Conservation (phyloP, 75 land plant species). For the Selaginella moellendorffii region DNA sequence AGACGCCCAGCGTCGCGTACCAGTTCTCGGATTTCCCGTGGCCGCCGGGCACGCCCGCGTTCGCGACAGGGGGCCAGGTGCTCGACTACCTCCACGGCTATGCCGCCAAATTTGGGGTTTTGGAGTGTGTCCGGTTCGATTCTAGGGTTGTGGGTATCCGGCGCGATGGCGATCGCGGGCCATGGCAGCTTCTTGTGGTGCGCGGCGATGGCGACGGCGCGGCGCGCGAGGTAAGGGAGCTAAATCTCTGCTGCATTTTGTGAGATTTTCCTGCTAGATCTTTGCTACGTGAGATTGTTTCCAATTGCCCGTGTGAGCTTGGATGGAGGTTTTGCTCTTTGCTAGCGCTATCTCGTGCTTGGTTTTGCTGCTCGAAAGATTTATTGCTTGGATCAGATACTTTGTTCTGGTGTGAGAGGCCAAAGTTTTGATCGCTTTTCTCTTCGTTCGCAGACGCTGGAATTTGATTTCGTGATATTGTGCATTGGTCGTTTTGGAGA, state of each 20-base stretch:
- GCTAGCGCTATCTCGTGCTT: not conserved
- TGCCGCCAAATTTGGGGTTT: conserved; percentile 44
- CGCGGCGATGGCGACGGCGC: conserved; percentile 12
- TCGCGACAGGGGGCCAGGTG: not conserved
- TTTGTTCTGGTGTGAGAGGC: not conserved
- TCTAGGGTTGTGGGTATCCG: conserved; percentile 35
- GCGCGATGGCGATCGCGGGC: not conserved
- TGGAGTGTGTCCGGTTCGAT: conserved; percentile 28
- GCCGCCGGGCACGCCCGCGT: conserved; percentile 21
- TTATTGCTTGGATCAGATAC: not conserved
- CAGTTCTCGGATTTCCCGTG: conserved; percentile 71
- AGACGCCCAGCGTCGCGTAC: conserved; percentile 40
- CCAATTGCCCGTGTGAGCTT: conserved; percentile 11
- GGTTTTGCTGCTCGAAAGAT: not conserved
- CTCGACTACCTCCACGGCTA: conserved; percentile 21
- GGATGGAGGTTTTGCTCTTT: not conserved
- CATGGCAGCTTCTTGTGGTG: conserved; percentile 7
- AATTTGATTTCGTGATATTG: conserved; percentile 50
- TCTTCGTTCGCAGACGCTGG: conserved; percentile 29
- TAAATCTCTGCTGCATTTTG: too few species aligned
- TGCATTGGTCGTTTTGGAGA: conserved; percentile 69
- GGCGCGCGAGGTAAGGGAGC: not conserved
- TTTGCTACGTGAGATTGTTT: conserved; percentile 10
- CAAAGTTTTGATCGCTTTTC: not conserved
- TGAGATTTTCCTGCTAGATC: too few species aligned